A percentile compares a stretch with the other conserved stretches of the same genome.
Evolutionary conservation across 1,284 basidiomycete species (phyloP).

Genomic region (Cryptococcus floricola): DNA sequence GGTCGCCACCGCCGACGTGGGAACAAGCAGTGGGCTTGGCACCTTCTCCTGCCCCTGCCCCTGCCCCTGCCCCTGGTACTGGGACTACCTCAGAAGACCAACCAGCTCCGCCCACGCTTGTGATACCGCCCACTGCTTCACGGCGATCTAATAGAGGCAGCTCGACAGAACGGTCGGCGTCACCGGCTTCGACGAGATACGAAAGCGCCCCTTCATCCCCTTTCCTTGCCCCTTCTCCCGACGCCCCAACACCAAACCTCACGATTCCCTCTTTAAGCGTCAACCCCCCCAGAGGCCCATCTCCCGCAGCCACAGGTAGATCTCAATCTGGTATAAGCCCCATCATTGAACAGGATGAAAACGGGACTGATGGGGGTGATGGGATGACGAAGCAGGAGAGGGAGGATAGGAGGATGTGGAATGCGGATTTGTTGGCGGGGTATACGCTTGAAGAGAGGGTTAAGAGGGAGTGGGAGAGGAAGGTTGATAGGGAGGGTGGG

Average conservation of each 20-base stretch:
- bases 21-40: slow-evolving; percentile 29
- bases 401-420: slow-evolving; percentile 39
- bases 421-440: slow-evolving; percentile 41
- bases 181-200: slow-evolving; percentile 25
- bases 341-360: neutral
- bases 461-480: slow-evolving; percentile 27
- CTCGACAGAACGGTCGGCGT: slow-evolving; percentile 1
- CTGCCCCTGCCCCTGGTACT: neutral
- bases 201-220: slow-evolving; percentile 30
- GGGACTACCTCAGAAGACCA: neutral
- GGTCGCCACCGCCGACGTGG: slow-evolving; percentile 41
- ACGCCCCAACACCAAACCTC: neutral
- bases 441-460: slow-evolving; percentile 42
- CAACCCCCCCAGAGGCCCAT: neutral
- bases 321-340: neutral
- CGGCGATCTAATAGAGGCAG: neutral
- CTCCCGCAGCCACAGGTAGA: neutral
- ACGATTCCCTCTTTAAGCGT: neutral
- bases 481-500: slow-evolving; percentile 6
- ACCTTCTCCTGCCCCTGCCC: slow-evolving; percentile 8
- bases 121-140: neutral
- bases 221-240: neutral
- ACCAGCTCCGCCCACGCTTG: neutral
- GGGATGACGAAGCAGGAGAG: slow-evolving; percentile 20
- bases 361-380: slow-evolving; percentile 9